A percentile compares a stretch with the other conserved stretches of the same genome.
phyloP scores from a whole-genome alignment of 352 stramenopile genomes.

The Blastocystis sp. region DNA sequence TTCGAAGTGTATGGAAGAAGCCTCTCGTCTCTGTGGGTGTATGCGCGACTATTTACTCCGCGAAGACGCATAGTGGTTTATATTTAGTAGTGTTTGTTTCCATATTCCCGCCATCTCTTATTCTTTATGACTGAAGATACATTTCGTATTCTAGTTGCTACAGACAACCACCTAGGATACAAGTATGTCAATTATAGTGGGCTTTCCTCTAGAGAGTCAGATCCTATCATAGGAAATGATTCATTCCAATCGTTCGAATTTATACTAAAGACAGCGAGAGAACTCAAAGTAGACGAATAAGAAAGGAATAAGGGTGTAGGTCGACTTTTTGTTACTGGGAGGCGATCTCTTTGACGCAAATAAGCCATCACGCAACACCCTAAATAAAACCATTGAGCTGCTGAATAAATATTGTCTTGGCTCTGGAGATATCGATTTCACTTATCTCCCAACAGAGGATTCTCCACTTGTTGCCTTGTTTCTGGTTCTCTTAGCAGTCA shows the following conservation, averaged over 20 bases:
- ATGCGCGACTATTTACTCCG: conserved; percentile 27
- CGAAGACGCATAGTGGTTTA: neutral
- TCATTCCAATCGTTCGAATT: conserved; percentile 79
- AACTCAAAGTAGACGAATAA: conserved; percentile 64
- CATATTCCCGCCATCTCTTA: conserved; percentile 19
- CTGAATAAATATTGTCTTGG: conserved; percentile 88
- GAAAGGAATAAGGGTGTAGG: conserved; percentile 69
- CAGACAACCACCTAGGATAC: conserved; percentile 92
- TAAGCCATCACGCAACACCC: conserved; percentile 86
- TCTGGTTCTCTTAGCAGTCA: neutral
- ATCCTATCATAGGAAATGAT: conserved; percentile 86
- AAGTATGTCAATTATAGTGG: neutral
- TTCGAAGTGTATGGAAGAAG: conserved; percentile 43
- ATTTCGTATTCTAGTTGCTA: conserved; percentile 84
- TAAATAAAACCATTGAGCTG: conserved; percentile 93
- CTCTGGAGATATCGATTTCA: conserved; percentile 67
- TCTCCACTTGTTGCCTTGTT: conserved; percentile 23
- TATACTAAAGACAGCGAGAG: conserved; percentile 69
- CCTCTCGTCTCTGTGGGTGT: neutral
- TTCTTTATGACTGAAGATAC: conserved; percentile 65
- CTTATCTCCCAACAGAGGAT: conserved; percentile 28
- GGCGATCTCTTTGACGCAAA: conserved; percentile 99
- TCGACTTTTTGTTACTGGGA: conserved; percentile 85
- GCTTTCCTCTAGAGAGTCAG: conserved; percentile 74
- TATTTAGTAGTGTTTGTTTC: conserved; percentile 16